Evolutionary conservation across 148 eudicot genomes (phyloP), one percentile per base, ranked within the genome.

Genomic region (Heliosperma pusillum): DNA sequence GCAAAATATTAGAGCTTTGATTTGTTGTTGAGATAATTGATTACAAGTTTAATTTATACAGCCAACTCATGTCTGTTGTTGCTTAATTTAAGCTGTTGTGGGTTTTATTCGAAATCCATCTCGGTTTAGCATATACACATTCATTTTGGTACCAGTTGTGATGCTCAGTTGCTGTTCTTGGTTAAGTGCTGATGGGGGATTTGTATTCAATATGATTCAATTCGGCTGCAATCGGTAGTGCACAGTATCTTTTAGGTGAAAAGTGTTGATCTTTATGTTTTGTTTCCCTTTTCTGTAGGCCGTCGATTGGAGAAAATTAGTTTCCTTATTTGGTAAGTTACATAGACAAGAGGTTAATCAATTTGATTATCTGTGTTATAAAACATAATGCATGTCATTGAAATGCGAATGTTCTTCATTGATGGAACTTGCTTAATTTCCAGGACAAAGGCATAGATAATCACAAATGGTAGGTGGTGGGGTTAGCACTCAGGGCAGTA

Each of bases 401-500:
- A 66, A 22, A 56, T 66, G 53, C 58, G 33, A 73, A 15, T 59
- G 27, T 17, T 65, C 45, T 50, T 15, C 26, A 59, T 69, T 69
- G 19, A 71, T 71, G 60, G 50, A 71, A 44, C 21, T 53, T 40
- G 66, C 73, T 33, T 11, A 17, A 75, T 70, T 86, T 74, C 73
- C 63, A 19, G 25, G 44, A 56, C 72, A 75, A 82, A 93, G 97
- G 20, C 83, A 80, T 60, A 89, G 88, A 76, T 87, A 84, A 63
- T 80, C 87, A 42, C 93, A 83, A 62, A 80, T 77, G 66, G 73
- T 57, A 21, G 83, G 83, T 17, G 85, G 85, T 61, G 87, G 85
- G 9, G 93, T 84, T 50, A 87, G 85, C 29, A 74, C 73, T 47
- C 85, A 83, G 10, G 86, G 73, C 7, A 71, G 62, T 20, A 21